These are phyloP conservation scores for Penicillium sp. DNA, from an alignment of 2,329 filamentous ascomycete species.

Conservation along the genomic window DNA sequence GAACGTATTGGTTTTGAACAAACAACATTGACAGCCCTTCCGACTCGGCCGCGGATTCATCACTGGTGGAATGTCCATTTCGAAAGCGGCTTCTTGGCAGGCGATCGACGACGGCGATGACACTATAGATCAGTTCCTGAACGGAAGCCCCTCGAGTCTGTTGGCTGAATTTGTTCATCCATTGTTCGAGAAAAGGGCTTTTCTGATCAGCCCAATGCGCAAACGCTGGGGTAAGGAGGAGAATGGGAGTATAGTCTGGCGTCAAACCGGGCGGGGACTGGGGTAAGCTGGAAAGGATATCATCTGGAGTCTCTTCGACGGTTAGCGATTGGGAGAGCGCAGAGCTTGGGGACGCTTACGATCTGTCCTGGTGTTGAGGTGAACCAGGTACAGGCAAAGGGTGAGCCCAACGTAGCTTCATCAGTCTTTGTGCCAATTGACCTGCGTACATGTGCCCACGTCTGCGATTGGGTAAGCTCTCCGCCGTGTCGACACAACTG, in stretches of 20 bases:
- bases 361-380: conserved; percentile 36
- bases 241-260: conserved; percentile 33
- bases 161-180: conserved; percentile 34
- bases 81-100: conserved; percentile 31
- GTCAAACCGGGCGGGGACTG: conserved; percentile 21
- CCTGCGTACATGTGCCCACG: conserved; percentile 16
- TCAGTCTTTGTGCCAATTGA: conserved; percentile 25
- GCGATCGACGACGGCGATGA: conserved; percentile 45
- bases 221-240: conserved; percentile 45
- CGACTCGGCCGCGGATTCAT: conserved; percentile 21
- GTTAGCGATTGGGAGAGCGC: conserved; percentile 10
- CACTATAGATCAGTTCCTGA: conserved; percentile 29
- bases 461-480: neutral
- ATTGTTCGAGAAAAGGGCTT: conserved; percentile 36
- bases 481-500: conserved; percentile 15
- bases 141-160: conserved; percentile 13
- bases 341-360: conserved; percentile 26
- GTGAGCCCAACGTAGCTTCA: conserved; percentile 8
- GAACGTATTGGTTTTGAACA: conserved; percentile 30
- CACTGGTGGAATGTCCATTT: neutral
- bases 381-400: conserved; percentile 40
- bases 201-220: conserved; percentile 43
- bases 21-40: conserved; percentile 45
- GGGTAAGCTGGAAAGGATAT: conserved; percentile 34
- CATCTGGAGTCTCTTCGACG: conserved; percentile 32